Evolutionary conservation across 179 eudicot species (phyloP), one percentile per base, ranked within the genome.

Genomic region (Carnegiea gigantea): DNA sequence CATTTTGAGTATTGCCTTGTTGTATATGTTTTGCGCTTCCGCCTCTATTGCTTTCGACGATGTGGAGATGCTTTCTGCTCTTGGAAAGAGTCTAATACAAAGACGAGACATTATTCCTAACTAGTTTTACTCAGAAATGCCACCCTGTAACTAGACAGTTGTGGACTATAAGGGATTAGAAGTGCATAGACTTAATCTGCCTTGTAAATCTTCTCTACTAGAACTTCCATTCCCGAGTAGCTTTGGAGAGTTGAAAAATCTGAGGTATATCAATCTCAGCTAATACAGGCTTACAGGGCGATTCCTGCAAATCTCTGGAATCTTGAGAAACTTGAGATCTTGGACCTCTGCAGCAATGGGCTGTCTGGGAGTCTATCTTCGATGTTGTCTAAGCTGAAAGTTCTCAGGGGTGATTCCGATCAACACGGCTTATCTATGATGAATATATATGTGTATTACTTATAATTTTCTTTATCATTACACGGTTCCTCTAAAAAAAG

Each of bases 141-240:
- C 90, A 72, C 92, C 93, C 9, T 95, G 98, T 89, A 82, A 85
- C 80, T 91, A 93, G 97, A 86, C 89, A 17, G 97, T 98, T 26
- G 88, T 95, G 77, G 68, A 40, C 30, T 95, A 98, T 78, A 86
- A 86, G 48, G 92, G 87, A 26, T 76, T 80, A 21, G 79, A 48
- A 33, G 93, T 92, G 46, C 76, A 21, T 62, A 85, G 82, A 60
- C 84, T 95, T 54, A 82, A 90, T 83, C 64, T 93, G 33, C 84
- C 95, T 12, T 93, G 91, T 88, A 54, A 81, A 10, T 46, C 53
- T 2, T 81, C 82, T 40, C 91, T 94, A 64, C 83, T 91, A 76
- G 82, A 77, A 84, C 84, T 91, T 84, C 93, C 93, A 14, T 90
- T 95, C 81, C 97, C 95, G 2, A 60, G 30, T 33, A 70, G 78